Percentiles rank a stretch among this genome's conserved stretches.
These are phyloP conservation scores for Blastocystis sp. DNA, from an alignment of 352 stramenopile species.

Conservation along the genomic window DNA sequence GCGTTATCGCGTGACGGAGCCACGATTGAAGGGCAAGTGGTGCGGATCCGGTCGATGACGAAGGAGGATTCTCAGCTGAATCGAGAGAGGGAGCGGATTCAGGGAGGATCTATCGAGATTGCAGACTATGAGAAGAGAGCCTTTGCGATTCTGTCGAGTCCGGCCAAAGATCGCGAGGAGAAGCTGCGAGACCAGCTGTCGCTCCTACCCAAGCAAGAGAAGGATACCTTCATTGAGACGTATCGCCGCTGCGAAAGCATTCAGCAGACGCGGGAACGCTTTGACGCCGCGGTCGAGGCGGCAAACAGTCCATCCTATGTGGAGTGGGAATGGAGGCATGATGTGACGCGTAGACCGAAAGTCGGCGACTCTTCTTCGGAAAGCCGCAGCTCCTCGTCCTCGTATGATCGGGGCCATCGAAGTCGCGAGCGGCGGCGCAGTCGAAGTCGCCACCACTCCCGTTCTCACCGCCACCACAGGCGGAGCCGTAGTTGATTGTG, in stretches of 20 bases:
- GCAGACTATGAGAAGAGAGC: constrained; percentile 9
- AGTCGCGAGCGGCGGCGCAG: background rate
- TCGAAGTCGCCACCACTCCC: background rate
- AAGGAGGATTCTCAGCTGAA: background rate
- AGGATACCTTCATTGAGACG: background rate
- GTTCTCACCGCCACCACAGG: background rate
- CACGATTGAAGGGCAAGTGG: background rate
- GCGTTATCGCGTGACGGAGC: constrained; percentile 24
- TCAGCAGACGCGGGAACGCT: background rate
- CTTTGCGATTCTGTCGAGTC: background rate
- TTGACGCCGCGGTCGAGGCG: constrained; percentile 7
- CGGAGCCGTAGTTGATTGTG: background rate
- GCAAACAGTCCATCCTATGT: constrained; percentile 5
- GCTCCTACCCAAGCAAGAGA: background rate
- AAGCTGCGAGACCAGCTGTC: background rate
- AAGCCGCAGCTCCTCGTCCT: background rate
- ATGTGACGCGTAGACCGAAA: background rate
- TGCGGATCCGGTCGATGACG: constrained; percentile 1
- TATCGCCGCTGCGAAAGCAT: background rate
- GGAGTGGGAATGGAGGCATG: background rate
- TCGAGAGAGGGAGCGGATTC: background rate
- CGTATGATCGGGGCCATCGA: background rate
- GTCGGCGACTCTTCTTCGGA: background rate
- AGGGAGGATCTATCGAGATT: background rate
- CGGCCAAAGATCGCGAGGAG: background rate